phyloP scores from a whole-genome alignment of 331 rosid species.

The Acacia pycnantha region DNA sequence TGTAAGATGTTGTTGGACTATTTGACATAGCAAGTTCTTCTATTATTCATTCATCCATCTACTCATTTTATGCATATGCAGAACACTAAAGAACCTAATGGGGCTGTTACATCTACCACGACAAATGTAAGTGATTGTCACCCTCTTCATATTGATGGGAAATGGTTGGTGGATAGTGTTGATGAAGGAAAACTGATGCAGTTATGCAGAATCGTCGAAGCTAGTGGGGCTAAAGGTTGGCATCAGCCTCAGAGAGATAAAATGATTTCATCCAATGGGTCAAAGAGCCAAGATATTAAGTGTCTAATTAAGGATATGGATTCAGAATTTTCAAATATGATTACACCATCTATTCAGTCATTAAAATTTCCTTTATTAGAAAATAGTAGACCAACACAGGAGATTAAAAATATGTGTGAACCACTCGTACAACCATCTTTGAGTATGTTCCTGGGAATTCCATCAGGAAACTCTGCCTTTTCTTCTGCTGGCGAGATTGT shows the following conservation, averaged over 20 bases:
- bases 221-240: constrained; percentile 56
- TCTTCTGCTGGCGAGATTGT: constrained; percentile 51
- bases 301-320: constrained; percentile 46
- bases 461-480: constrained; percentile 48
- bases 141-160: constrained; percentile 49
- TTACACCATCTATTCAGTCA: constrained; percentile 56
- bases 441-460: constrained; percentile 72
- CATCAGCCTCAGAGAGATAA: constrained; percentile 55
- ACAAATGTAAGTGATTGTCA: constrained; percentile 45
- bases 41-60: constrained; percentile 8
- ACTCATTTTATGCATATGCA: constrained; percentile 39
- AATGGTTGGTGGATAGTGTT: constrained; percentile 38
- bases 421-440: constrained; percentile 61
- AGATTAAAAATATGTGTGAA: constrained; percentile 49
- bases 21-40: constrained; percentile 10
- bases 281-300: constrained; percentile 43
- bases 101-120: constrained; percentile 44
- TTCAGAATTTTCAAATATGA: constrained; percentile 50
- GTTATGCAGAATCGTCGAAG: constrained; percentile 79
- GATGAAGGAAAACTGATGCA: constrained; percentile 88
- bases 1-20: constrained; percentile 16
- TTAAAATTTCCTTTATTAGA: constrained; percentile 58
- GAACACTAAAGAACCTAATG: constrained; percentile 49
- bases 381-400: constrained; percentile 50
- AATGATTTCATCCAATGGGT: constrained; percentile 36